Evolutionary conservation across 2,329 filamentous ascomycete species (phyloP).

Genomic region (Chalaropsis ovoidea): DNA sequence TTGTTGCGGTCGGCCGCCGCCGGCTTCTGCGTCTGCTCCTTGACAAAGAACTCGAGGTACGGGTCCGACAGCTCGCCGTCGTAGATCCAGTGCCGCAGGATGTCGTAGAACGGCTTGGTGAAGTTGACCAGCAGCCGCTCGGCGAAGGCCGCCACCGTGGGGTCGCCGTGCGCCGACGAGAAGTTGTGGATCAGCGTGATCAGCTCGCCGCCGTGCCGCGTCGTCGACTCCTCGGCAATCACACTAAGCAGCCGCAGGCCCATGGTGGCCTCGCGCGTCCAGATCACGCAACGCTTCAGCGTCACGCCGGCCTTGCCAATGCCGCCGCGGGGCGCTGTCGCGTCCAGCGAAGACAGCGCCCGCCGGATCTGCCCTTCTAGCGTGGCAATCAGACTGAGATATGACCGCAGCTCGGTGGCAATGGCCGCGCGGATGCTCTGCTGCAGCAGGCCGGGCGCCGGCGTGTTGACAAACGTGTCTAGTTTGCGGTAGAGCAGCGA

Average conservation of each 20-base stretch:
- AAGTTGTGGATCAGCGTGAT: slow-evolving; percentile 91
- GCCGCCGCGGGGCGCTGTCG: slow-evolving; percentile 54
- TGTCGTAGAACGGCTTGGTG: slow-evolving; percentile 91
- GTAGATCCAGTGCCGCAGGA: slow-evolving; percentile 94
- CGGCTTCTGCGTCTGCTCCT: slow-evolving; percentile 49
- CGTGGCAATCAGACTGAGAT: slow-evolving; percentile 81
- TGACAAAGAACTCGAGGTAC: slow-evolving; percentile 89
- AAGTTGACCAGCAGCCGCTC: slow-evolving; percentile 79
- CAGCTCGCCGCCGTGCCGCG: slow-evolving; percentile 74
- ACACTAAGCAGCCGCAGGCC: slow-evolving; percentile 84
- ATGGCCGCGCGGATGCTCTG: slow-evolving; percentile 88
- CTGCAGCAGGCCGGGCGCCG: slow-evolving; percentile 72
- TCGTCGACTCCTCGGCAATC: slow-evolving; percentile 83
- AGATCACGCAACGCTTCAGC: slow-evolving; percentile 87
- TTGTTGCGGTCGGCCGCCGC: slow-evolving; percentile 36
- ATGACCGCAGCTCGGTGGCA: slow-evolving; percentile 72
- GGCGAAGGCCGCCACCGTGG: slow-evolving; percentile 85
- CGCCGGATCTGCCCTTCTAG: slow-evolving; percentile 84
- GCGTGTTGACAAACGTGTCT: slow-evolving; percentile 69
- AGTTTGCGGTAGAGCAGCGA: slow-evolving; percentile 81
- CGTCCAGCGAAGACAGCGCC: slow-evolving; percentile 64
- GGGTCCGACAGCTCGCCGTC: slow-evolving; percentile 97
- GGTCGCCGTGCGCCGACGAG: slow-evolving; percentile 87
- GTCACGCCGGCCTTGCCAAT: slow-evolving; percentile 85
- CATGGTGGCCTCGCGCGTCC: slow-evolving; percentile 96